Conservation (phyloP, 768 basidiomycete species). For the Russula griseocarnosa region DNA sequence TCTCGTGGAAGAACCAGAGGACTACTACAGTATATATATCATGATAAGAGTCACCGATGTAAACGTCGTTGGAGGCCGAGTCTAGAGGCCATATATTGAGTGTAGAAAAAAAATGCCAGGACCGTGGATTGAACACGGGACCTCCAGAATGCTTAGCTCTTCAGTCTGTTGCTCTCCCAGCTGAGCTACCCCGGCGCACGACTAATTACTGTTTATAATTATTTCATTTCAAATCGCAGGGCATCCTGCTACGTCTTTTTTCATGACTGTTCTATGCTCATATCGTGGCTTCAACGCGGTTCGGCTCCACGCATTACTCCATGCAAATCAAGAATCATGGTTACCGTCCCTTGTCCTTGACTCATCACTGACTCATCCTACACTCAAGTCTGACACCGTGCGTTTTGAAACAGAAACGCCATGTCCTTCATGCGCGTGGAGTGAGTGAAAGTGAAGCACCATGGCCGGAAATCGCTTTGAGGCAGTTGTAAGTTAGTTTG, state of each 20-base stretch:
- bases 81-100: neutral
- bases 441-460: neutral
- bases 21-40: too few relatives aligned
- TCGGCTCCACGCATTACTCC: neutral
- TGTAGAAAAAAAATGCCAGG: slow-evolving; percentile 47
- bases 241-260: neutral
- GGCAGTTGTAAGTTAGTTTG: neutral
- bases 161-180: slow-evolving; percentile 37
- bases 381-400: neutral
- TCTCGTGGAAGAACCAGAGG: too few relatives aligned
- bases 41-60: too few relatives aligned
- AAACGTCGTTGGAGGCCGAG: too few relatives aligned
- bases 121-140: slow-evolving; percentile 79
- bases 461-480: neutral
- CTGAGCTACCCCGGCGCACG: slow-evolving; percentile 33
- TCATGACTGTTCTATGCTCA: too few relatives aligned
- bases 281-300: neutral
- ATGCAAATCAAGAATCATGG: neutral
- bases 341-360: neutral
- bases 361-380: neutral
- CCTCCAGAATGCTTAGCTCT: slow-evolving; percentile 50
- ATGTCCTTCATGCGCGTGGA: neutral
- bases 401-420: neutral
- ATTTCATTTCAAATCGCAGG: neutral
- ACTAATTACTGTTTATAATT: fast-evolving